A percentile compares a stretch with the other conserved stretches of the same genome.
These are phyloP conservation scores for Pilasporangium apinafurcum DNA, from an alignment of 352 stramenopile genomes.

Conservation along the genomic window DNA sequence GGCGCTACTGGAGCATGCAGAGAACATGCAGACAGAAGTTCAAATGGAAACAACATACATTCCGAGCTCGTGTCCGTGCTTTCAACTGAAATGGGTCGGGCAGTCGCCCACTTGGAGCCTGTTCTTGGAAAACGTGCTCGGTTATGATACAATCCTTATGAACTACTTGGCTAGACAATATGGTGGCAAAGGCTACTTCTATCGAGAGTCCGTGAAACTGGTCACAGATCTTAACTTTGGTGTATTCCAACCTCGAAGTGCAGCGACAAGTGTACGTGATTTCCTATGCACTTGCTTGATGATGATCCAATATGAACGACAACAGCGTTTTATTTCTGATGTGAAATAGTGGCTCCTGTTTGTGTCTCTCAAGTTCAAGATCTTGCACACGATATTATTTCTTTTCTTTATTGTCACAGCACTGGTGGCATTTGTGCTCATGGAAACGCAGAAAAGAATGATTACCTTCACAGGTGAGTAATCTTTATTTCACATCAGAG, in stretches of 20 bases:
- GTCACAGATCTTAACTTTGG: conserved; percentile 70
- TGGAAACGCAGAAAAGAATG: conserved; percentile 92
- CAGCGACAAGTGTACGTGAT: conserved; percentile 21
- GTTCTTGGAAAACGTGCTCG: conserved; percentile 40
- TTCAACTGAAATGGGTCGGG: conserved; percentile 35
- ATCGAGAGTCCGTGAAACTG: conserved; percentile 45
- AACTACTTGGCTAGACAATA: conserved; percentile 85
- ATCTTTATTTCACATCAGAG: too few relatives aligned
- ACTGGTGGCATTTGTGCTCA: conserved; percentile 90
- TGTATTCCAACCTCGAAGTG: conserved; percentile 32
- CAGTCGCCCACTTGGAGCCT: conserved; percentile 29
- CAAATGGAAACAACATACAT: conserved; percentile 30
- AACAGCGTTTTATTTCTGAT: neutral
- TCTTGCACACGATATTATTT: conserved; percentile 88
- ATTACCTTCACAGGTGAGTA: conserved; percentile 81
- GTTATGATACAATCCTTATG: conserved; percentile 90
- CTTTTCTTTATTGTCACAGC: conserved; percentile 93
- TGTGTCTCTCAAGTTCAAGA: conserved; percentile 79
- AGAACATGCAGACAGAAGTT: conserved; percentile 17
- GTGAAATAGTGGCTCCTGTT: conserved; percentile 22
- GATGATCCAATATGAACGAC: neutral
- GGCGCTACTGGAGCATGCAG: conserved; percentile 39
- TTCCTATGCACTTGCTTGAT: neutral
- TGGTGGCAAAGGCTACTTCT: conserved; percentile 54
- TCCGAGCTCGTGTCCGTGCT: conserved; percentile 33